Percentiles rank a stretch among this genome's conserved stretches.
phyloP scores from a whole-genome alignment of 2,329 filamentous ascomycete genomes.

The Aaosphaeria pasadenensis region DNA sequence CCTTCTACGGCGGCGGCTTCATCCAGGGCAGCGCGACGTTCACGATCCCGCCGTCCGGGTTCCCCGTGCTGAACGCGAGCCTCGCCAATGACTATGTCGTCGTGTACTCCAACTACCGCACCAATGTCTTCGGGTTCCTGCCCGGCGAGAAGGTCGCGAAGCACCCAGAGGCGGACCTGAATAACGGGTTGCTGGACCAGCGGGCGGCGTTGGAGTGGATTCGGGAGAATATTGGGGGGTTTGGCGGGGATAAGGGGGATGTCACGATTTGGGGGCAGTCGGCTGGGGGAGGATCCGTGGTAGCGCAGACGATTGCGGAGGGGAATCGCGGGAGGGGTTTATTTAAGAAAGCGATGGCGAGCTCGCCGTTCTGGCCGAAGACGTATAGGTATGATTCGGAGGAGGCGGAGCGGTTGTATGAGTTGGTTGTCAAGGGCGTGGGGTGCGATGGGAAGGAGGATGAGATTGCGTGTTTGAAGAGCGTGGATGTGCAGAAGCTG shows the following conservation, averaged over 20 bases:
- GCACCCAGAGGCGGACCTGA: conserved; percentile 47
- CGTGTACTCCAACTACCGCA: conserved; percentile 55
- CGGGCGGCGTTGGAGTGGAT: conserved; percentile 54
- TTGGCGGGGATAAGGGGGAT: conserved; percentile 52
- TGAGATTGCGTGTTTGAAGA: conserved; percentile 56
- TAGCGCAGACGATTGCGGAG: conserved; percentile 53
- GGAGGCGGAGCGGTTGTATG: conserved; percentile 53
- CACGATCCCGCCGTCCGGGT: conserved; percentile 54
- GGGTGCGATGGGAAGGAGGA: conserved; percentile 42
- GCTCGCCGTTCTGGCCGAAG: conserved; percentile 59
- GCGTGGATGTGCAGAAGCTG: conserved; percentile 51
- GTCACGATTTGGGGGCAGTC: conserved; percentile 57
- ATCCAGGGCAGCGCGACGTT: conserved; percentile 57
- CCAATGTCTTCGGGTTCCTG: conserved; percentile 57
- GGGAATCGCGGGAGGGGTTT: conserved; percentile 42
- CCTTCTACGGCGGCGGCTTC: conserved; percentile 62
- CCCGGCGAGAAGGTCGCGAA: conserved; percentile 48
- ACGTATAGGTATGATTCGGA: conserved; percentile 52
- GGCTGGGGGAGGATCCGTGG: conserved; percentile 53
- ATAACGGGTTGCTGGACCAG: conserved; percentile 54
- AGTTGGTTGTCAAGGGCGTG: conserved; percentile 44
- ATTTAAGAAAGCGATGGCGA: conserved; percentile 51
- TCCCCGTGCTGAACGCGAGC: conserved; percentile 57
- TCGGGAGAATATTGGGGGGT: conserved; percentile 50
- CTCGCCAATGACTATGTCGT: conserved; percentile 50